A percentile compares a stretch with the other conserved stretches of the same genome.
phyloP scores from a whole-genome alignment of 805 yeast species.

The Zygoascus tannicola region DNA sequence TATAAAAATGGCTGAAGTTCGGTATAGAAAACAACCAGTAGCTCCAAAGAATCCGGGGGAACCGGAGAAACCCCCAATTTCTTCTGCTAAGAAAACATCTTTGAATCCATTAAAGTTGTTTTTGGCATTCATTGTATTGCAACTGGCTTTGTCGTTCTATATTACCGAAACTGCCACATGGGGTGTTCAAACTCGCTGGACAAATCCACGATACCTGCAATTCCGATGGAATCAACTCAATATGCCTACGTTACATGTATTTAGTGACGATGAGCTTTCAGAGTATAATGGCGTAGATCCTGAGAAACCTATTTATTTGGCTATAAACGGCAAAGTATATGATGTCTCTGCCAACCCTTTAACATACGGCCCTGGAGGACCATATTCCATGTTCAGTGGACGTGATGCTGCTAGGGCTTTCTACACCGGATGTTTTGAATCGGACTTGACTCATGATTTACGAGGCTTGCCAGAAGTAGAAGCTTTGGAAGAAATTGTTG shows the following conservation, averaged over 20 bases:
- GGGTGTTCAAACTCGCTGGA: slow-evolving; percentile 49
- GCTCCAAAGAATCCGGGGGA: no score
- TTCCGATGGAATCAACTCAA: slow-evolving; percentile 17
- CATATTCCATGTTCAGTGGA: slow-evolving; percentile 52
- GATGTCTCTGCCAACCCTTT: slow-evolving; percentile 47
- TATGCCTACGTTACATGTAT: slow-evolving; percentile 15
- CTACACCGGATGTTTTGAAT: slow-evolving; percentile 59
- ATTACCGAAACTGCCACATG: slow-evolving; percentile 50
- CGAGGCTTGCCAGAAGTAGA: slow-evolving; percentile 44
- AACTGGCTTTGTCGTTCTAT: slow-evolving; percentile 44
- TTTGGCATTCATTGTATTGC: slow-evolving; percentile 39
- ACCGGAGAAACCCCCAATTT: no score
- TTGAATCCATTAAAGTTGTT: slow-evolving; percentile 36
- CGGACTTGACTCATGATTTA: slow-evolving; percentile 56
- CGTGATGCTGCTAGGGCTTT: slow-evolving; percentile 60
- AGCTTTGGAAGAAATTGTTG: slow-evolving; percentile 32
- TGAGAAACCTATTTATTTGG: slow-evolving; percentile 46
- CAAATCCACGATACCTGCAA: slow-evolving; percentile 36
- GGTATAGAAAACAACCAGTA: no score
- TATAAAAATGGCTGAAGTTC: no score
- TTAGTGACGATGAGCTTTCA: slow-evolving; percentile 36
- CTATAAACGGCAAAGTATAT: slow-evolving; percentile 50
- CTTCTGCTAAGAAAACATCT: no score
- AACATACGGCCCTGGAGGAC: slow-evolving; percentile 51
- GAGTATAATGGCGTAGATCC: slow-evolving; percentile 43